Conservation (phyloP, 805 yeast genomes). For the Candida taoyuanica region DNA sequence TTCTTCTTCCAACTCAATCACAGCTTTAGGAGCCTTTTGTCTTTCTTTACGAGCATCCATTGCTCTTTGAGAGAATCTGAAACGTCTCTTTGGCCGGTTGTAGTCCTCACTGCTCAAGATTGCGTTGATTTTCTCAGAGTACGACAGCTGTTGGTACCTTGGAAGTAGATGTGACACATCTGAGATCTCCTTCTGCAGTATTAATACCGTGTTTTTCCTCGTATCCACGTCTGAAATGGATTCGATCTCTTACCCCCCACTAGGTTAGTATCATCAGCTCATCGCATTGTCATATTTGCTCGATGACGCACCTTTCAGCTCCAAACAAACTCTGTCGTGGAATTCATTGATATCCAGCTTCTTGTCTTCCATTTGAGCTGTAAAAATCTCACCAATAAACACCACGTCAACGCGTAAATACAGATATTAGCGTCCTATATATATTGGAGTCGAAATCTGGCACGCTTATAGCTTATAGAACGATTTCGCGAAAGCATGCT, state of each 20-base stretch:
- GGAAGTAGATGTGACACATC: constrained; percentile 20
- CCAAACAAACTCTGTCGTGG: constrained; percentile 7
- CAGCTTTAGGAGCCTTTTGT: neutral
- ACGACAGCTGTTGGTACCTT: constrained; percentile 19
- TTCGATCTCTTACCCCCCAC: constrained; percentile 8
- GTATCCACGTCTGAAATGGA: neutral
- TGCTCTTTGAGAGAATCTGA: constrained; percentile 9
- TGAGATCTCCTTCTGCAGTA: constrained; percentile 15
- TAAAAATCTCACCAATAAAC: no score
- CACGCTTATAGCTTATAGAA: no score
- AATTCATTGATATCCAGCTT: constrained; percentile 9
- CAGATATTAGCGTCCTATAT: no score
- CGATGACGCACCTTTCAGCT: constrained; percentile 10
- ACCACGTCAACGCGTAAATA: no score
- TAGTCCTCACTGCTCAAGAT: constrained; percentile 6
- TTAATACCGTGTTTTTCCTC: constrained; percentile 2
- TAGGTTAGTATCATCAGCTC: no score
- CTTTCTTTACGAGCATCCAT: constrained; percentile 1
- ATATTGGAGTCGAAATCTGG: no score
- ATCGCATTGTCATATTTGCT: no score
- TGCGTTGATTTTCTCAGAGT: constrained; percentile 15
- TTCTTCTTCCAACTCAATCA: neutral
- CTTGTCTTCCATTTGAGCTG: neutral
- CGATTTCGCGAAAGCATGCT: no score
- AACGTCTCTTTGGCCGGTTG: constrained; percentile 8